phyloP scores from a whole-genome alignment of 345 rosid species.

The Moricandia arvensis region DNA sequence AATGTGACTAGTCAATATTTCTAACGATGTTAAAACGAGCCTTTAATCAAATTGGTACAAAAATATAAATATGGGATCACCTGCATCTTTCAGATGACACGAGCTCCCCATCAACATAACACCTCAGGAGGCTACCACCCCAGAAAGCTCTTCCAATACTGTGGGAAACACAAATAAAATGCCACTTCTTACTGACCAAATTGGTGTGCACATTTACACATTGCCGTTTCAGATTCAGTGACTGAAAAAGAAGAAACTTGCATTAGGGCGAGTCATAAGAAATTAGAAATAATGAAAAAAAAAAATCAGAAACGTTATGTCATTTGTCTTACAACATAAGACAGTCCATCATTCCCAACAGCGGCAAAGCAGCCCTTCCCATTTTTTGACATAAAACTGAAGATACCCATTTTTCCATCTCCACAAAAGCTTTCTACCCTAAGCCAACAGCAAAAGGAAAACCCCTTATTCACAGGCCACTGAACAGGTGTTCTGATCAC shows the following conservation, averaged over 20 bases:
- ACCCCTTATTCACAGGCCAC: constrained; percentile 92
- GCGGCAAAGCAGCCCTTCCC: constrained; percentile 85
- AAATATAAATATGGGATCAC: constrained; percentile 33
- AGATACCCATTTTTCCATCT: constrained; percentile 76
- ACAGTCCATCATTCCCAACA: constrained; percentile 66
- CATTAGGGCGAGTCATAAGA: constrained; percentile 17
- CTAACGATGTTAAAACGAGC: constrained; percentile 25
- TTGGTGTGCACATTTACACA: constrained; percentile 56
- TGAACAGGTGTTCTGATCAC: constrained; percentile 74
- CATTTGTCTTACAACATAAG: constrained; percentile 61
- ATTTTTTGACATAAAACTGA: constrained; percentile 81
- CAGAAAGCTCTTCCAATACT: constrained; percentile 93
- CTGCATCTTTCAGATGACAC: constrained; percentile 98
- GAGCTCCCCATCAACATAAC: constrained; percentile 80
- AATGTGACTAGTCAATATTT: not conserved
- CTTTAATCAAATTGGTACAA: not conserved
- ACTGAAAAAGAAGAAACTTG: constrained; percentile 45
- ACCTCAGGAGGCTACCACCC: constrained; percentile 87
- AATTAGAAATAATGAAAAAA: not conserved
- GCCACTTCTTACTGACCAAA: constrained; percentile 76
- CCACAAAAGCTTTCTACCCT: constrained; percentile 83
- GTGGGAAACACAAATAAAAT: constrained; percentile 85
- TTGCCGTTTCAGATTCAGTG: constrained; percentile 73
- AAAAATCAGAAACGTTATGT: not conserved
- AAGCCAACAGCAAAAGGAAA: constrained; percentile 96